Percentiles rank a stretch among this genome's conserved stretches.
phyloP scores from a whole-genome alignment of 371 early-diverging fungal species.

The Parasitella parasitica region DNA sequence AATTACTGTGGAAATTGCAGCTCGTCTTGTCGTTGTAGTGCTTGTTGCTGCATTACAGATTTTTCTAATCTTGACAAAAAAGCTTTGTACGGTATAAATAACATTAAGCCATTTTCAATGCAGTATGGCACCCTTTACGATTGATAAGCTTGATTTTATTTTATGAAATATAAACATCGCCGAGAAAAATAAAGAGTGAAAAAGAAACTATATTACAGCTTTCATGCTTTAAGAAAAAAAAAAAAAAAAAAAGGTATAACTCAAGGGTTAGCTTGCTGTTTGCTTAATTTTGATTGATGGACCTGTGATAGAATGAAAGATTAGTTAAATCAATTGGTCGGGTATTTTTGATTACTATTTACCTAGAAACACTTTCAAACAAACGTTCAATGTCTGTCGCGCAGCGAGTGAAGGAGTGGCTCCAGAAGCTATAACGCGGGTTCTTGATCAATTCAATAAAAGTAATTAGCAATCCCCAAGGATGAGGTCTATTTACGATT shows the following conservation, averaged over 20 bases:
- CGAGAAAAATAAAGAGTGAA: no score
- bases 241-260: neutral
- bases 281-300: neutral
- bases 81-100: no score
- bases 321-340: no score
- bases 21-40: no score
- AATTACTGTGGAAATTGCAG: no score
- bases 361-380: slow-evolving; percentile 72
- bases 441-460: slow-evolving; percentile 96
- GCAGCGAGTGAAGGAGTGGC: slow-evolving; percentile 71
- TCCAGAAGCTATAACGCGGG: slow-evolving; percentile 87
- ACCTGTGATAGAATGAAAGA: neutral
- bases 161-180: no score
- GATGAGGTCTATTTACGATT: slow-evolving; percentile 97
- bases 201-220: no score
- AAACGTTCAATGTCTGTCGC: slow-evolving; percentile 73
- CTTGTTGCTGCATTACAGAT: no score
- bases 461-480: slow-evolving; percentile 95
- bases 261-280: neutral
- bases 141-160: no score
- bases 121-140: no score
- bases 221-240: neutral
- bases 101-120: no score
- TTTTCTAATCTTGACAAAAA: no score
- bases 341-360: slow-evolving; percentile 4